Base-by-base conservation (phyloP, 805 yeast species). In the Candida broadrunensis region DNA sequence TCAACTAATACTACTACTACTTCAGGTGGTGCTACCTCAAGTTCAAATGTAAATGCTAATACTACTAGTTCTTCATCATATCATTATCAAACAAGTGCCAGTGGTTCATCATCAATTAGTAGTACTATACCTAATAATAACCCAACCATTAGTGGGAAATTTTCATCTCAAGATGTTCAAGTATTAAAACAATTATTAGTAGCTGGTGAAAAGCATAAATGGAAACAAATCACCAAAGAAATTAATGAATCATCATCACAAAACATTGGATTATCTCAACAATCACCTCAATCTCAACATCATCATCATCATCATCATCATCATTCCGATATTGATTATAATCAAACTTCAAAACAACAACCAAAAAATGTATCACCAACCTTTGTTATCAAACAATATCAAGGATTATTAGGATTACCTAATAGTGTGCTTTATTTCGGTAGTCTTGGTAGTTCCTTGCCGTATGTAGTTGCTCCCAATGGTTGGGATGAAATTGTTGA, bases 301-400 rank as follows among this genome's bases (percentile, higher is more conserved):
- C 55, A 1, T 44, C 54, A 27, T 15, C n/a, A 13, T 3, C 20
- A 36, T 8, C 24, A 5, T 12, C n/a, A n/a, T n/a, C 26, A 29
- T 16, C 33, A 33, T 14, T 33, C 26, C 13, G 31, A 33, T 19
- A 17, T 33, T 16, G 23, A 14, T 14, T 17, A 30, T 14, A 20
- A 33, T 21, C 35, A 31, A 27, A 14, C 17, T 29, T 19, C 31
- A n/a, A 38, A 30, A 15, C 16, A 20, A 23, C 37, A 54, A 39
- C 37, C 52, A 14, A 77, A 64, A 50, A 72, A 67, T 33, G 72
- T 65, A 8, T 73, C 82, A 4, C 73, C 80, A 3, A 63, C 76
- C 2, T 79, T 80, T 33, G 80, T 81, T 35, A 67, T 68, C 35
- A 75, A 72, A 48, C 80, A 79, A 56, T 76, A 75, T 49, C 77